Evolutionary conservation across 1,284 basidiomycete genomes (phyloP).

Genomic region (Microbotryum saponariae): DNA sequence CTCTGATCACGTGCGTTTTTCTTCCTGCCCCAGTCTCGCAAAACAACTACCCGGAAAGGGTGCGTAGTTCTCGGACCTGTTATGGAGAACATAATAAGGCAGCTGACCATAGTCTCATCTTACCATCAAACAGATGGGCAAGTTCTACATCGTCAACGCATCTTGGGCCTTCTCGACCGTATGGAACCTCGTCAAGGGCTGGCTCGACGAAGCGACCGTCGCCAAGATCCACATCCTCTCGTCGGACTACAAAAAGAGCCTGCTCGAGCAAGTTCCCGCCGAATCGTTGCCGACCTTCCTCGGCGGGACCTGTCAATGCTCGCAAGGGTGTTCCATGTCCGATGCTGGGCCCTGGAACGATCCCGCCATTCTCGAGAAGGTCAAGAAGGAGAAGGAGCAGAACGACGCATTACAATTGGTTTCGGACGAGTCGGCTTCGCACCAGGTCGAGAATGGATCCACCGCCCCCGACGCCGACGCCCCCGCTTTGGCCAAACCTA

Average conservation of each 20-base stretch:
- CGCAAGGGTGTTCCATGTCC: conserved; percentile 73
- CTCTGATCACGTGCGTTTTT: neutral
- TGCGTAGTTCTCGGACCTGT: neutral
- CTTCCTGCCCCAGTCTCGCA: conserved; percentile 25
- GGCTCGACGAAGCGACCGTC: conserved; percentile 92
- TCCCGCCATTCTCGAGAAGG: conserved; percentile 8
- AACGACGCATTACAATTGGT: too few relatives aligned
- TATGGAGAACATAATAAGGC: too few relatives aligned
- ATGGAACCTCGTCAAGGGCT: conserved; percentile 84
- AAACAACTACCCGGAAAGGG: conserved; percentile 38
- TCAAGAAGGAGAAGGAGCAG: conserved; percentile 5
- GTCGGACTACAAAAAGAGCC: conserved; percentile 53
- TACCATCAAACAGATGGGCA: conserved; percentile 39
- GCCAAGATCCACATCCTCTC: conserved; percentile 83
- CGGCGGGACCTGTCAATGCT: conserved; percentile 74
- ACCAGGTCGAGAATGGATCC: too few relatives aligned
- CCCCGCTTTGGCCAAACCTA: too few relatives aligned
- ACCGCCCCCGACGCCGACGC: too few relatives aligned
- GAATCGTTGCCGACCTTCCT: conserved; percentile 79
- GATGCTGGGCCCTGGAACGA: conserved; percentile 90
- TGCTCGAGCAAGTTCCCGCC: conserved; percentile 69
- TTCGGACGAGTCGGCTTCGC: too few relatives aligned
- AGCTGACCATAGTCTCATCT: neutral
- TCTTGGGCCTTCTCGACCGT: conserved; percentile 86
- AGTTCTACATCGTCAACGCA: conserved; percentile 46